Conservation (phyloP, 1,284 basidiomycete genomes). For the Moesziomyces sp. region DNA sequence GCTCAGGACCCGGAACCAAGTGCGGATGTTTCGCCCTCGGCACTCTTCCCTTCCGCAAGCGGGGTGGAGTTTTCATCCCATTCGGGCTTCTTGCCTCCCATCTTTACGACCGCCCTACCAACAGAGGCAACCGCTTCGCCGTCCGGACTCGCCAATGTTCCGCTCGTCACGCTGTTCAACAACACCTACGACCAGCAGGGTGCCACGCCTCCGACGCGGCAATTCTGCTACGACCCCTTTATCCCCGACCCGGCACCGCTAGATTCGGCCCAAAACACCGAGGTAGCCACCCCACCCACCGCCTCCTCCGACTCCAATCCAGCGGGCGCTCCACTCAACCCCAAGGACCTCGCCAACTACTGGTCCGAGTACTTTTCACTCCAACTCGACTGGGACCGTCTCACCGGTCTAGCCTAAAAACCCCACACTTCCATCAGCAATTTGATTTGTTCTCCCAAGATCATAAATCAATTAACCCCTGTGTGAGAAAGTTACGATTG, state of each 20-base stretch:
- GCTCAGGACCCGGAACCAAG: neutral
- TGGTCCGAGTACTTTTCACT: slow-evolving; percentile 46
- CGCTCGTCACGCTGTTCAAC: slow-evolving; percentile 40
- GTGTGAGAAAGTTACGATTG: slow-evolving; percentile 1
- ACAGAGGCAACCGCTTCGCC: slow-evolving; percentile 5
- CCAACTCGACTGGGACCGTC: slow-evolving; percentile 42
- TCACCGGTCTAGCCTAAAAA: slow-evolving; percentile 26
- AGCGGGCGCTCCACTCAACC: slow-evolving; percentile 17
- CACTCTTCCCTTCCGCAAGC: neutral
- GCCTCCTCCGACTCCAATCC: neutral
- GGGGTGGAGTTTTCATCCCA: slow-evolving; percentile 10
- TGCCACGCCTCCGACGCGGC: neutral
- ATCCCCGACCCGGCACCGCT: slow-evolving; percentile 20
- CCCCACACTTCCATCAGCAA: neutral
- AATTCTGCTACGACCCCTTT: slow-evolving; percentile 42
- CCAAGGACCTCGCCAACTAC: slow-evolving; percentile 42
- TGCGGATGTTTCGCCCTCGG: neutral
- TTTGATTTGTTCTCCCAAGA: neutral
- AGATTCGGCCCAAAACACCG: neutral
- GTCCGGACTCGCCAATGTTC: slow-evolving; percentile 11
- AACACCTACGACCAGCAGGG: slow-evolving; percentile 32
- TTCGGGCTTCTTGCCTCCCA: slow-evolving; percentile 12
- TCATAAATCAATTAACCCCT: neutral
- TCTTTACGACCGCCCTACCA: slow-evolving; percentile 6
- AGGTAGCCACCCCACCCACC: slow-evolving; percentile 1